Evolutionary conservation across 768 basidiomycete genomes (phyloP).

Genomic region (Dendrothele bispora): DNA sequence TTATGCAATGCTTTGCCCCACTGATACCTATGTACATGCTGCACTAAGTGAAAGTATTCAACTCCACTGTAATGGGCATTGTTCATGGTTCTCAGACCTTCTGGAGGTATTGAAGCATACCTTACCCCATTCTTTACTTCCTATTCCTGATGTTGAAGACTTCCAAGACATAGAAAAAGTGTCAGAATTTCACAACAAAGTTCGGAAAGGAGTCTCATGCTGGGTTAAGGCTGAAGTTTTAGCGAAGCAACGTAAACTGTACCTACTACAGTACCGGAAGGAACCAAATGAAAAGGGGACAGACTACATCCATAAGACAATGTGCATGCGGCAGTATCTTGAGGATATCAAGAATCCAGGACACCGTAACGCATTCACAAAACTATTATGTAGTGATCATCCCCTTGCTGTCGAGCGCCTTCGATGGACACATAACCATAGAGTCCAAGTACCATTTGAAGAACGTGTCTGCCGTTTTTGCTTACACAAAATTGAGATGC

Average conservation of each 20-base stretch:
- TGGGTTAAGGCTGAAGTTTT: not conserved
- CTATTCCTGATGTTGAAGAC: not conserved
- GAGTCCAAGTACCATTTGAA: not conserved
- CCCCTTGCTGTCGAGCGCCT: not conserved
- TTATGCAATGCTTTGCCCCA: not conserved
- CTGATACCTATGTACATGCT: not conserved
- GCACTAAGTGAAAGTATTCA: not conserved
- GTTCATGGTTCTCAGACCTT: not conserved
- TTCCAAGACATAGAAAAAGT: not conserved
- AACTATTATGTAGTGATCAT: not conserved
- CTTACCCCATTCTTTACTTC: not conserved
- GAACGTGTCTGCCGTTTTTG: not conserved
- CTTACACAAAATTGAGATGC: not conserved
- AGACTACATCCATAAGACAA: not conserved
- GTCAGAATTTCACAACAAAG: not conserved
- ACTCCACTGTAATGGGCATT: not conserved
- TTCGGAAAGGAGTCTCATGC: not conserved
- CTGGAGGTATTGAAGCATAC: not conserved
- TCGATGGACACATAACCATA: not conserved
- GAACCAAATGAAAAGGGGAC: not conserved
- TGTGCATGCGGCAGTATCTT: not conserved
- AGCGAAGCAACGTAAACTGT: not conserved
- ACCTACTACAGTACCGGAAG: not conserved
- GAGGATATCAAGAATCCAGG: no score
- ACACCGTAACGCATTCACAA: not conserved